phyloP scores from a whole-genome alignment of 2,329 filamentous ascomycete species.

The Zopfia rhizophila region DNA sequence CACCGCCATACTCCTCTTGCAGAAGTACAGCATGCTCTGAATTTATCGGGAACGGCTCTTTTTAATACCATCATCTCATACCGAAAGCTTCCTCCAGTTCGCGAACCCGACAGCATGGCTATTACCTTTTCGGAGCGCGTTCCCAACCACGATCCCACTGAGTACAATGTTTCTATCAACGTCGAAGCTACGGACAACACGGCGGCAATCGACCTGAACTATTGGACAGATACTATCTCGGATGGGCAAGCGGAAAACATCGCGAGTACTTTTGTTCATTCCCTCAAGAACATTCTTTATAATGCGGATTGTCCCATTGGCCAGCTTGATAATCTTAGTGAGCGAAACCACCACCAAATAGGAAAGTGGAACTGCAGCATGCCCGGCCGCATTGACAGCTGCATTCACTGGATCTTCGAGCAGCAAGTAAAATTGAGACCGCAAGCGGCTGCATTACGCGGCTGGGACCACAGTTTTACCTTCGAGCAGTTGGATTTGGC shows the following conservation, averaged over 20 bases:
- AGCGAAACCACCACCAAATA: conserved; percentile 2
- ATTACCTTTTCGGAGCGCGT: conserved; percentile 33
- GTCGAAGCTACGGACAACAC: background rate
- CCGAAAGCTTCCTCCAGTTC: background rate
- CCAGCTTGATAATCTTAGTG: conserved; percentile 8
- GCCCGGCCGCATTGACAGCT: conserved; percentile 2
- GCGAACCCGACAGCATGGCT: conserved; percentile 2
- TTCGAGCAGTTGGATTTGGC: no score
- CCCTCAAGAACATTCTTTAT: conserved; percentile 2
- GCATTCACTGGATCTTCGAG: conserved; percentile 9
- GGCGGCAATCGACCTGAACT: conserved; percentile 4
- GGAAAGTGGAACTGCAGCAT: conserved; percentile 5
- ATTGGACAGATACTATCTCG: conserved; percentile 5
- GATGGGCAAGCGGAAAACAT: conserved; percentile 14
- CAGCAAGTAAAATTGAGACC: conserved; percentile 14
- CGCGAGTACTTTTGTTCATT: conserved; percentile 12
- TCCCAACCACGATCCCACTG: background rate
- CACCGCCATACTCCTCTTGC: background rate
- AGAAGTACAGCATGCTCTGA: no score
- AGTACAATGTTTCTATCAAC: background rate
- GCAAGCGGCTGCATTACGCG: no score
- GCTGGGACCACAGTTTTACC: no score
- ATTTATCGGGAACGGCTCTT: conserved; percentile 38
- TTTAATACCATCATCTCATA: conserved; percentile 49
- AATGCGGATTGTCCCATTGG: conserved; percentile 2